Evolutionary conservation across 1,139 yeast species (phyloP).

Genomic region (Geotrichum klebahnii): DNA sequence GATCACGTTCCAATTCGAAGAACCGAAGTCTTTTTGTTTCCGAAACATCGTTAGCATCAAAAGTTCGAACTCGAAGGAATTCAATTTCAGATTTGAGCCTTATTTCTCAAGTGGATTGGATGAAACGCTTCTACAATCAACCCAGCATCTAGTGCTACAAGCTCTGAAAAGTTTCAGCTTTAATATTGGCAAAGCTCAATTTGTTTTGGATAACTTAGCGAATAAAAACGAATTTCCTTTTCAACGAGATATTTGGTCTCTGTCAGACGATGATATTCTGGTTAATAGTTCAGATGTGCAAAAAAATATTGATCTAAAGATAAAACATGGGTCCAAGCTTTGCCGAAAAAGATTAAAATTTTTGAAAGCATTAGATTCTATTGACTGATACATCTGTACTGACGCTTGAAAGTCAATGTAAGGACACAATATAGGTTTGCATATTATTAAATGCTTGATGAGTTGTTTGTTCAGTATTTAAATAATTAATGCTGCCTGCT

Average conservation of each 20-base stretch:
- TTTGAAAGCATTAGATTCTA: neutral
- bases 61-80: too few relatives aligned
- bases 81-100: neutral
- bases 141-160: neutral
- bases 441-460: too few relatives aligned
- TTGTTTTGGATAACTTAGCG: neutral
- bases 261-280: constrained; percentile 7
- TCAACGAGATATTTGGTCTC: neutral
- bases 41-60: too few relatives aligned
- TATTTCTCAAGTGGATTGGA: neutral
- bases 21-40: too few relatives aligned
- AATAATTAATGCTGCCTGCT: too few relatives aligned
- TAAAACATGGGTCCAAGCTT: constrained; percentile 4
- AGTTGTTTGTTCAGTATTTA: too few relatives aligned
- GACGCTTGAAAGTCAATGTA: too few relatives aligned
- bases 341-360: constrained; percentile 13
- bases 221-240: neutral
- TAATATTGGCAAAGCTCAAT: neutral
- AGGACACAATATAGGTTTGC: too few relatives aligned
- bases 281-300: neutral
- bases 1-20: too few relatives aligned
- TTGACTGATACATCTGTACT: neutral
- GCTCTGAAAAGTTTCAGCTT: constrained; percentile 7
- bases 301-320: neutral
- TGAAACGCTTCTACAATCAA: neutral